Percentiles rank a stretch among this genome's conserved stretches.
Evolutionary conservation across 2,329 filamentous ascomycete species (phyloP).

Genomic region (Emmonsia crescens): DNA sequence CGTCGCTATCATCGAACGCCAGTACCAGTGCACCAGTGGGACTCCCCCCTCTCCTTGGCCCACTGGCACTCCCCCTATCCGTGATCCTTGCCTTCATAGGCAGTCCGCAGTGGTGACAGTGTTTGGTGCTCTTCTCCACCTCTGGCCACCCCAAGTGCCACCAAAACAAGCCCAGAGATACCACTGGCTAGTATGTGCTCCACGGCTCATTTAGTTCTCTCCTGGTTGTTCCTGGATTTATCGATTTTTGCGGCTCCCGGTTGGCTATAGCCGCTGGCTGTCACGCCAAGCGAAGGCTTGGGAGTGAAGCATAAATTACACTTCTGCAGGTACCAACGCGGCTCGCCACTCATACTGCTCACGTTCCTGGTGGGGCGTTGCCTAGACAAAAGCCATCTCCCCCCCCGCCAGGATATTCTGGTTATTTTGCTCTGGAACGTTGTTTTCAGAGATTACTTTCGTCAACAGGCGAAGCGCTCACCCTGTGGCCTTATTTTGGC

Average conservation of each 20-base stretch:
- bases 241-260: background rate
- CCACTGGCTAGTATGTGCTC: background rate
- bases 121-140: background rate
- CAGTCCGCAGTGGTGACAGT: background rate
- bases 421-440: background rate
- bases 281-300: background rate
- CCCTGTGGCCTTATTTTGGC: background rate
- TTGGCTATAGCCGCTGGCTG: background rate
- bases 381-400: background rate
- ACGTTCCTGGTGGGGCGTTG: background rate
- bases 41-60: background rate
- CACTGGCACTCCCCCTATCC: no score
- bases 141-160: background rate
- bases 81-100: background rate
- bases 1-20: background rate
- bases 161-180: background rate
- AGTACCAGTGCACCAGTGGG: background rate
- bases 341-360: background rate
- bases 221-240: background rate
- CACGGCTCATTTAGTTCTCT: background rate
- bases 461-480: background rate
- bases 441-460: background rate
- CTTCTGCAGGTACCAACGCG: conserved; percentile 1
- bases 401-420: background rate
- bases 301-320: background rate